A percentile compares a stretch with the other conserved stretches of the same genome.
Evolutionary conservation across 2,329 filamentous ascomycete genomes (phyloP).

Genomic region (Thermoascus crustaceus): DNA sequence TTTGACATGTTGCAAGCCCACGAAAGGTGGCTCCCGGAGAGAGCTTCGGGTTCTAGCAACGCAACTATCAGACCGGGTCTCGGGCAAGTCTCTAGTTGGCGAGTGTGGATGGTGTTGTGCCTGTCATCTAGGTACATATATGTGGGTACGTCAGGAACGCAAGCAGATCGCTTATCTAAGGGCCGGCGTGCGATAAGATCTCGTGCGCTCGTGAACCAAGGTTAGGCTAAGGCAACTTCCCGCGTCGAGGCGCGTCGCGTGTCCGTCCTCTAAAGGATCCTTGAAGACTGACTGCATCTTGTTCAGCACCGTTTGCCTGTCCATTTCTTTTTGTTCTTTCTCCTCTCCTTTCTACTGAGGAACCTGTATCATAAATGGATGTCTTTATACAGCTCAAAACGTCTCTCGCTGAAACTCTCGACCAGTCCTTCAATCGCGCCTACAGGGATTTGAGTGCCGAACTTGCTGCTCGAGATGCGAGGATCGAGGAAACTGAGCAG

Average conservation of each 20-base stretch:
- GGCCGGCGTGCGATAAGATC: background rate
- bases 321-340: too few relatives aligned
- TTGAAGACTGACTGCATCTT: too few relatives aligned
- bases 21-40: too few relatives aligned
- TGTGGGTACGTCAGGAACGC: background rate
- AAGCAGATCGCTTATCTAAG: background rate
- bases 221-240: too few relatives aligned
- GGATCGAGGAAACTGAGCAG: constrained; percentile 15
- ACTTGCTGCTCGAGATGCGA: constrained; percentile 15
- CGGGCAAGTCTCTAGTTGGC: too few relatives aligned
- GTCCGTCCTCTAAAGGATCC: too few relatives aligned
- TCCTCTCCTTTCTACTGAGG: too few relatives aligned
- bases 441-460: constrained; percentile 18
- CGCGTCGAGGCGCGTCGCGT: too few relatives aligned
- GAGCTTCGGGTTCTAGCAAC: background rate
- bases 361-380: constrained; percentile 19
- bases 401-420: constrained; percentile 20
- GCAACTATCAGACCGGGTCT: too few relatives aligned
- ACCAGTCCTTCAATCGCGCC: constrained; percentile 21
- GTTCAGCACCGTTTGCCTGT: too few relatives aligned
- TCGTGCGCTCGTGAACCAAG: too few relatives aligned
- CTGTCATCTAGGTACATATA: background rate
- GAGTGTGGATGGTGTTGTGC: too few relatives aligned
- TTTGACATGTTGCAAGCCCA: constrained; percentile 24
- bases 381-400: constrained; percentile 21